Conservation (phyloP, 2,329 filamentous ascomycete species). For the Penicillium sp. region DNA sequence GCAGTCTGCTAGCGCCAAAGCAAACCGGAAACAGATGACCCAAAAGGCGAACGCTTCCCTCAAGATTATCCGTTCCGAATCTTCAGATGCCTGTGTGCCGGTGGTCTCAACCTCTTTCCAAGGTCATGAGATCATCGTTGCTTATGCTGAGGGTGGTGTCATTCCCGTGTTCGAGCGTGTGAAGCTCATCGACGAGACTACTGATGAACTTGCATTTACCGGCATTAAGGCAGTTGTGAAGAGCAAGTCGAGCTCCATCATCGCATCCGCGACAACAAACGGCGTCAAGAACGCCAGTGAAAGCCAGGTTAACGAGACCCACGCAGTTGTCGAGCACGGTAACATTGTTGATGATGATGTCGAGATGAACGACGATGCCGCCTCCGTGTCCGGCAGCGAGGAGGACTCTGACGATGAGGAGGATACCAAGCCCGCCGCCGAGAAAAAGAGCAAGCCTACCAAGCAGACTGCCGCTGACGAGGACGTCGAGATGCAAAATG, state of each 20-base stretch:
- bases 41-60: constrained; percentile 44
- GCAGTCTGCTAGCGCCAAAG: constrained; percentile 39
- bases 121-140: constrained; percentile 44
- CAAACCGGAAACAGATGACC: constrained; percentile 43
- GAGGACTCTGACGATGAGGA: constrained; percentile 28
- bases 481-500: constrained; percentile 41
- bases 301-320: constrained; percentile 54
- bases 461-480: constrained; percentile 27
- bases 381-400: constrained; percentile 25
- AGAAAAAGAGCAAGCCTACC: constrained; percentile 20
- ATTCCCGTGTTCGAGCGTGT: constrained; percentile 48
- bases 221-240: constrained; percentile 44
- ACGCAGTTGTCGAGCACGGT: constrained; percentile 49
- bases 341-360: constrained; percentile 43
- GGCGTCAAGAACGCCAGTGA: constrained; percentile 49
- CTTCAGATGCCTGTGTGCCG: constrained; percentile 37
- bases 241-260: constrained; percentile 39
- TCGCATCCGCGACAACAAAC: constrained; percentile 49
- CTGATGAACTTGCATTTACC: constrained; percentile 41
- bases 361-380: constrained; percentile 30
- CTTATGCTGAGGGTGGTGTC: constrained; percentile 48
- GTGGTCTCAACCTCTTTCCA: constrained; percentile 44
- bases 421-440: constrained; percentile 12
- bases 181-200: constrained; percentile 44
- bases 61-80: constrained; percentile 42